Percentiles rank a stretch among this genome's conserved stretches.
Conservation (phyloP, 2,329 filamentous ascomycete species). For the Bipolaris zeicola region DNA sequence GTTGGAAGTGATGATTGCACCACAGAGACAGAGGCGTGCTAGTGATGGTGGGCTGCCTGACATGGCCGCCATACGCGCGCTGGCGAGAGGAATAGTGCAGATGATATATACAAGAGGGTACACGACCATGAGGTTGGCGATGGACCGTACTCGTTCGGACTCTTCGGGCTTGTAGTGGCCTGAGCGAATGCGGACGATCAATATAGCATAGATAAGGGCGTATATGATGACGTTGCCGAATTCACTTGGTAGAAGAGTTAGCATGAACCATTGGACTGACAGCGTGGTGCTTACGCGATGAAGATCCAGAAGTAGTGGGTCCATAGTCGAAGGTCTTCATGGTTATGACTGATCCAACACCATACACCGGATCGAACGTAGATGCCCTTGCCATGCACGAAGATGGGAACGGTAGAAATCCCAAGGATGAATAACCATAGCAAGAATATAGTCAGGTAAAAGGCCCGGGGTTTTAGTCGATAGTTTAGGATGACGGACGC, state of each 20-base stretch:
- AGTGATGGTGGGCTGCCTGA: slow-evolving; percentile 54
- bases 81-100: slow-evolving; percentile 70
- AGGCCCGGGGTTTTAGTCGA: slow-evolving; percentile 56
- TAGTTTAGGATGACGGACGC: slow-evolving; percentile 64
- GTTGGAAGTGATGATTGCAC: slow-evolving; percentile 63
- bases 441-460: slow-evolving; percentile 56
- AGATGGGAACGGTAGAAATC: slow-evolving; percentile 60
- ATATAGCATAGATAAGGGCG: slow-evolving; percentile 49
- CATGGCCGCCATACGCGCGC: slow-evolving; percentile 68
- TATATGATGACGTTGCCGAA: slow-evolving; percentile 60
- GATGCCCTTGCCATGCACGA: slow-evolving; percentile 52
- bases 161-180: slow-evolving; percentile 45
- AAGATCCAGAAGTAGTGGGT: slow-evolving; percentile 72
- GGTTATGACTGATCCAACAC: slow-evolving; percentile 68
- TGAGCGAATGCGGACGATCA: slow-evolving; percentile 46
- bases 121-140: slow-evolving; percentile 65
- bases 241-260: slow-evolving; percentile 37
- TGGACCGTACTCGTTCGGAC: slow-evolving; percentile 46
- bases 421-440: slow-evolving; percentile 66
- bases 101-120: slow-evolving; percentile 72
- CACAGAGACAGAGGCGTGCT: slow-evolving; percentile 58
- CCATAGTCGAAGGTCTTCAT: slow-evolving; percentile 61
- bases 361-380: slow-evolving; percentile 71
- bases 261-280: background rate
- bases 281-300: slow-evolving; percentile 42